phyloP scores from a whole-genome alignment of 2,329 filamentous ascomycete genomes.

The Fusarium praegraminearum region DNA sequence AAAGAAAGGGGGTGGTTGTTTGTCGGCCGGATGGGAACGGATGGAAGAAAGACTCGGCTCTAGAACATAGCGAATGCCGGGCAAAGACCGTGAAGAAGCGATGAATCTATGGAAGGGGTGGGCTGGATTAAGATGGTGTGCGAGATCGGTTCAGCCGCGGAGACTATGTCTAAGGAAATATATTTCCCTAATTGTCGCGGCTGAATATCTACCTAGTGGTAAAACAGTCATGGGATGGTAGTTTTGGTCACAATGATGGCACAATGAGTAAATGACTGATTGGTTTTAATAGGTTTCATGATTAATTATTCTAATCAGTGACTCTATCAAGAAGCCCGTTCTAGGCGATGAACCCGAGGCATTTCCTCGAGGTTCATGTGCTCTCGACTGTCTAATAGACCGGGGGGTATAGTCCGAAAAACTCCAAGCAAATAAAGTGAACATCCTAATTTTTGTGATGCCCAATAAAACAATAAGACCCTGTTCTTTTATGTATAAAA shows the following conservation, averaged over 20 bases:
- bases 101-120: neutral
- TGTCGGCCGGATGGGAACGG: slow-evolving; percentile 30
- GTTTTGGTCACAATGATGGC: neutral
- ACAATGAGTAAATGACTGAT: neutral
- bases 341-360: slow-evolving; percentile 44
- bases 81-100: slow-evolving; percentile 17
- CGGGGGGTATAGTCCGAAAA: slow-evolving; percentile 49
- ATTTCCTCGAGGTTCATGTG: slow-evolving; percentile 35
- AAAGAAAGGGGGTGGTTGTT: neutral
- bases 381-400: slow-evolving; percentile 50
- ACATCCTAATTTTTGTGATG: slow-evolving; percentile 2
- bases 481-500: slow-evolving; percentile 33
- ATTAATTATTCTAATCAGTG: slow-evolving; percentile 43
- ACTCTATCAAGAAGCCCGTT: slow-evolving; percentile 49
- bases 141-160: slow-evolving; percentile 18
- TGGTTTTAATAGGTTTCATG: slow-evolving; percentile 26
- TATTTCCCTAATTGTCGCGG: neutral
- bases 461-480: slow-evolving; percentile 17
- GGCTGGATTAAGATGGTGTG: slow-evolving; percentile 7
- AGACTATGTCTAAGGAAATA: neutral
- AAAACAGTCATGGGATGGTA: too few relatives aligned
- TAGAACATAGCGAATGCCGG: slow-evolving; percentile 36
- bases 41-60: slow-evolving; percentile 7
- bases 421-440: slow-evolving; percentile 42
- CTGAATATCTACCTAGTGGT: neutral